Base-by-base conservation (phyloP, 2,329 filamentous ascomycete species). In the Thelonectria blattea region DNA sequence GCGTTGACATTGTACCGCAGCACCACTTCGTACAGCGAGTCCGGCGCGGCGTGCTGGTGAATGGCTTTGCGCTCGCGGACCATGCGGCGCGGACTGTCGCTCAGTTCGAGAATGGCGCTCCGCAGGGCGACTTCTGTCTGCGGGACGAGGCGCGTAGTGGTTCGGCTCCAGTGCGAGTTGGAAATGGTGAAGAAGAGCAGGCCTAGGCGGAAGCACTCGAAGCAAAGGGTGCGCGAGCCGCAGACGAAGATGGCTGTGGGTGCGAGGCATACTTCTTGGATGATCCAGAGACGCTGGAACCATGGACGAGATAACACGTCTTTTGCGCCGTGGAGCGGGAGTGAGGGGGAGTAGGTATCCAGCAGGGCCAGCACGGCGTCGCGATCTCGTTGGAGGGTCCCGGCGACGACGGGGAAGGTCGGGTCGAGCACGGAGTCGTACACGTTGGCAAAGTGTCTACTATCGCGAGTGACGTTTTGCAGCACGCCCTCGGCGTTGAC, bases 281-380 rank as follows among this genome's bases (percentile, higher is more conserved):
- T 72, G 3, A 68, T 71, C 75, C 75, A 78, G 1, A 76, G 60
- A 5, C 75, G 73, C 20, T 55, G 64, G 56, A 73, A 71, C 74
- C 74, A 76, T 1, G 56, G 8, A 4, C 73, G 65, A 12, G 64
- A 54, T 27, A 76, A 62, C 2, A 75, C 61, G 24, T 73, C 73
- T 1, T 60, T 49, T n/a, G 68, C 59, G 7, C 69, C 71, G 3
- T 64, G 54, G 1, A 74, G 41, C 3, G 74, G 73, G 41, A 68
- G 69, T 68, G 32, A 67, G 66, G 1, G 58, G 0, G 54, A 58
- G 0, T n/a, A n/a, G n/a, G n/a, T n/a, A n/a, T n/a, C n/a, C n/a
- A 76, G 9, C 1, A 74, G 60, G 11, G 50, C 59, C 3, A 74
- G 56, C 0, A 76, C 24, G 10, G 70, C 72, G 27, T 72, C 68